Evolutionary conservation across 2,329 filamentous ascomycete species (phyloP), one percentile per base, ranked within the genome.

Genomic region (Hypoxylon sp.): DNA sequence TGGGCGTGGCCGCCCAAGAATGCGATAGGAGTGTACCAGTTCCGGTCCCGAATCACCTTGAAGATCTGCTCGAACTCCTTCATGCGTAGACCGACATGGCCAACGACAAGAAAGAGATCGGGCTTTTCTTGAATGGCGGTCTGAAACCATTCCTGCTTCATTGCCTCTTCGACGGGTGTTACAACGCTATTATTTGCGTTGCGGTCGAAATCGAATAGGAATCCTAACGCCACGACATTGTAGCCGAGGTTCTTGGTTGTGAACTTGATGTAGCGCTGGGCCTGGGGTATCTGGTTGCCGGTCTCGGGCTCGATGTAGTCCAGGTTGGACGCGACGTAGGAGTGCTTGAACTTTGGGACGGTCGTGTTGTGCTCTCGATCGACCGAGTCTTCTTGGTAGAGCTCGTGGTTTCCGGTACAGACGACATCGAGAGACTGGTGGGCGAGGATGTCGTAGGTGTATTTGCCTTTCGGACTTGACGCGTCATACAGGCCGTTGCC

Each of bases 401-500:
- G 86, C 81, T 99, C 96, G 80, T 99, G 96, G 74, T 99, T 99
- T 51, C 96, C 96, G 0, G 90, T 91, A 71, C 89, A 95, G 49
- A 98, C 85, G 24, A 97, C 80, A 75, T 98, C 95, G 70, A 97
- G 89, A 44, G 89, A 80, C 75, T 97, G 93, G 74, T 96, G 84
- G 65, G 89, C 89, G 75, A 96, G 89, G 58, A 98, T 96, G 68
- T 95, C 91, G 75, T 93, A 95, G 0, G 93, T 93, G 77, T 93
- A 97, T 74, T 90, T 85, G 20, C 96, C 96, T 75, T 96, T 96
- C 7, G 96, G 96, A 26, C 85, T 83, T 0, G 93, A 97, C 4
- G 90, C 91, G 76, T 98, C 96, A 79, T 97, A 98, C 3, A 99
- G 86, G 1, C 95, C 96, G 76, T 97, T 98, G 33, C 95, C 93